phyloP scores from a whole-genome alignment of 768 basidiomycete species.

The Kwoniella mangroviensis region DNA sequence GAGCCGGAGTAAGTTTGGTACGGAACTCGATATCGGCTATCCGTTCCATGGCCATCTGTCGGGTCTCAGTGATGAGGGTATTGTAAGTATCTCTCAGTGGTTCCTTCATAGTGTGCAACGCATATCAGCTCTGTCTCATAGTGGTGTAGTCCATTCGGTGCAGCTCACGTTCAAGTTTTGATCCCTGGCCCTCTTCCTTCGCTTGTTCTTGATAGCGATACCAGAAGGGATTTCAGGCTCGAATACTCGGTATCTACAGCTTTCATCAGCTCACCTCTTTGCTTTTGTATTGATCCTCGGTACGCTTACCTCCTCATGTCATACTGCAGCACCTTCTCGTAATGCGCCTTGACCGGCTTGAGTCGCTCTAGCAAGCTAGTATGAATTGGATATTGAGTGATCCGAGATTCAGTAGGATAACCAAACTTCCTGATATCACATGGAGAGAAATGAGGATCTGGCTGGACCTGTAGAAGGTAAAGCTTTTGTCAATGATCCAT shows the following conservation, averaged over 20 bases:
- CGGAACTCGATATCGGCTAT: conserved; percentile 28
- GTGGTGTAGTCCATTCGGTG: not conserved
- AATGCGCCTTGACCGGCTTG: conserved; percentile 49
- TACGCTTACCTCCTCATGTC: conserved; percentile 49
- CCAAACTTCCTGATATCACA: conserved; percentile 34
- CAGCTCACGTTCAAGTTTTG: conserved; percentile 53
- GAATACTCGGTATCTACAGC: conserved; percentile 47
- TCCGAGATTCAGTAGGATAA: conserved; percentile 42
- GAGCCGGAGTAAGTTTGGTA: conserved; percentile 29
- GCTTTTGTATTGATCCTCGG: too few species aligned
- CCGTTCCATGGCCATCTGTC: conserved; percentile 34
- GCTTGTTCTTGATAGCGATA: conserved; percentile 50
- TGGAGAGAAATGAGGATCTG: conserved; percentile 51
- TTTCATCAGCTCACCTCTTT: not conserved
- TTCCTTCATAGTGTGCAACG: conserved; percentile 28
- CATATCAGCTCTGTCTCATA: not conserved
- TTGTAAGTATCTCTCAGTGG: conserved; percentile 49
- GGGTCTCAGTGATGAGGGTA: conserved; percentile 34
- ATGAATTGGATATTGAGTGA: conserved; percentile 34
- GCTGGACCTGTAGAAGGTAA: conserved; percentile 41
- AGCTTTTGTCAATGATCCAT: conserved; percentile 1
- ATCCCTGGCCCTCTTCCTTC: conserved; percentile 48
- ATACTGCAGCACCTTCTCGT: conserved; percentile 44
- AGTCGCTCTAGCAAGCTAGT: conserved; percentile 34
- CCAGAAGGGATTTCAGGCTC: conserved; percentile 55